Evolutionary conservation across 2,329 filamentous ascomycete species (phyloP).

Genomic region (Neopestalotiopsis sp.): DNA sequence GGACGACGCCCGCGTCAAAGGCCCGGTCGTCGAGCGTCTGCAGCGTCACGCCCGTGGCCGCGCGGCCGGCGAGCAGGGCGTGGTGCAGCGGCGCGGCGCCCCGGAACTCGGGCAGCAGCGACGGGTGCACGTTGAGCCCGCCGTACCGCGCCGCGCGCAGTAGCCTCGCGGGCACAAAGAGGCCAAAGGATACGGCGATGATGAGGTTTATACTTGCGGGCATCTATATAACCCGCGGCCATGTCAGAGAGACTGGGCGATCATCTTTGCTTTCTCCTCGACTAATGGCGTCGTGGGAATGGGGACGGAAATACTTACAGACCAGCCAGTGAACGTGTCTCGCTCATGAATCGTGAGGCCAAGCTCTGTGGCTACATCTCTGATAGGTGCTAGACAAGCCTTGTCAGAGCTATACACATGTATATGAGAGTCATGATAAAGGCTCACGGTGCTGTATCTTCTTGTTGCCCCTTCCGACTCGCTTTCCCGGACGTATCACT

Average conservation of each 20-base stretch:
- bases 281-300: too few relatives aligned
- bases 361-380: constrained; percentile 66
- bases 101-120: constrained; percentile 83
- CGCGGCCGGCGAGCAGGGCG: constrained; percentile 70
- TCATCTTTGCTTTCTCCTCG: too few relatives aligned
- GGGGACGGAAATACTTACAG: constrained; percentile 51
- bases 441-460: constrained; percentile 65
- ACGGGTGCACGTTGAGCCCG: constrained; percentile 93
- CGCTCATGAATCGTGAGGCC: constrained; percentile 73
- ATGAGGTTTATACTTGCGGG: constrained; percentile 75
- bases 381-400: constrained; percentile 71
- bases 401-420: background rate
- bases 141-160: constrained; percentile 76
- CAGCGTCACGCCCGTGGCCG: constrained; percentile 76
- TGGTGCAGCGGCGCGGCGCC: constrained; percentile 89
- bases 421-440: background rate
- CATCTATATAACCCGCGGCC: constrained; percentile 46
- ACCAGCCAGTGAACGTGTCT: constrained; percentile 84
- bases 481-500: constrained; percentile 80
- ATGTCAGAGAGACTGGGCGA: constrained; percentile 4
- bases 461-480: constrained; percentile 77
- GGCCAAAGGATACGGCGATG: constrained; percentile 91
- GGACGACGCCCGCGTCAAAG: constrained; percentile 81
- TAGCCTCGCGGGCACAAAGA: constrained; percentile 82
- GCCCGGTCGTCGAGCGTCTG: constrained; percentile 80